Evolutionary conservation across 768 basidiomycete species (phyloP).

Genomic region (Gloeopeniophorella convolvens): DNA sequence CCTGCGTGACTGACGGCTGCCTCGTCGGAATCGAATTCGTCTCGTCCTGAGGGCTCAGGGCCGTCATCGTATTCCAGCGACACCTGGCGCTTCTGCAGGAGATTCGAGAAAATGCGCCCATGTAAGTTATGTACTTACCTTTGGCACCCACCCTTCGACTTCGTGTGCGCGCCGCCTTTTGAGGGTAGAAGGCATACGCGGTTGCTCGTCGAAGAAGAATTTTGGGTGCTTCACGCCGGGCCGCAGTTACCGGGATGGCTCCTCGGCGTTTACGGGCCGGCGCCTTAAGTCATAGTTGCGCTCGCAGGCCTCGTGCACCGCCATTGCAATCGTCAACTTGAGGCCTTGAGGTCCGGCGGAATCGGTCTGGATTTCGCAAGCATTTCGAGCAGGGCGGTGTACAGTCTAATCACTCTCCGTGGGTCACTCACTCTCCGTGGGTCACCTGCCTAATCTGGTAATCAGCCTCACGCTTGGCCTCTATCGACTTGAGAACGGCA

Average conservation of each 20-base stretch:
- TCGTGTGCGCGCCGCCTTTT: background rate
- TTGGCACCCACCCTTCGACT: background rate
- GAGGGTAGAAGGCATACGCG: constrained; percentile 1
- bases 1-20: background rate
- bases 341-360: no score
- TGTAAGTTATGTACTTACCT: background rate
- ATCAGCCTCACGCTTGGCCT: no score
- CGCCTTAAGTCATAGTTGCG: no score
- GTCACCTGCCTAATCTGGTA: no score
- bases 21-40: background rate
- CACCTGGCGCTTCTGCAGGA: background rate
- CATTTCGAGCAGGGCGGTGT: no score
- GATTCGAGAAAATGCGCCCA: background rate
- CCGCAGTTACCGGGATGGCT: background rate
- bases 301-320: no score
- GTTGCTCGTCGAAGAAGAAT: background rate
- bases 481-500: no score
- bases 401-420: no score
- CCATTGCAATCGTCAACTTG: no score
- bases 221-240: background rate
- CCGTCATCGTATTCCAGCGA: background rate
- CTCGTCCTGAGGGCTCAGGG: background rate
- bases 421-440: no score
- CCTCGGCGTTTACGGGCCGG: no score
- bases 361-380: no score